Evolutionary conservation across 2,329 filamentous ascomycete species (phyloP), one percentile per base, ranked within the genome.

Genomic region (Cytospora schulzeri): DNA sequence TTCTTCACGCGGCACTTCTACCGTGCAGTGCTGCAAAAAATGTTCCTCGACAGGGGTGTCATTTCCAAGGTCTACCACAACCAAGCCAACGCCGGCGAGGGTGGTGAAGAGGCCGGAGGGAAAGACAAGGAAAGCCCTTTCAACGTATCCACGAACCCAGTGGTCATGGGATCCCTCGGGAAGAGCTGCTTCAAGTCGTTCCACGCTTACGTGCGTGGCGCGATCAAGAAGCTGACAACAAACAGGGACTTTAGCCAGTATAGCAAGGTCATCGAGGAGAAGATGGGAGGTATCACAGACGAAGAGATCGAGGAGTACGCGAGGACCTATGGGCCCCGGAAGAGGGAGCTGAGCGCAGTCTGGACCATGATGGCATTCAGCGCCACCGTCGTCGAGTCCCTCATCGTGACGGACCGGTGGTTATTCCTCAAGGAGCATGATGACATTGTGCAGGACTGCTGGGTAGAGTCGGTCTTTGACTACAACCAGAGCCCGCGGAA

Each of bases 301-400:
- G 88, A 89, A 48, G 89, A 93, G 68, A 89, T 98, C 56, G 80
- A 83, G 12, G 76, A 70, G 17, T 99, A 98, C 74, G 89, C 91
- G 71, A 72, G 74, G 12, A 74, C 77, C 51, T 97, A 90, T 76
- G 74, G 75, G 33, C 81, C 82, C 48, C 82, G 89, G 62, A 92
- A 90, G 78, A 91, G 92, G 70, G 90, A 97, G 73, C 79, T 99
- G 48, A 92, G 90, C 72, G 84, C 96, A 9, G 86, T 96, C 65
- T 99, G 95, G 95, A 92, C 87, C 70, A 76, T 99, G 71, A 99
- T 99, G 94, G 93, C 95, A 1, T 97, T 97, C 72, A 96, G 92
- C 75, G 93, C 94, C 3, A 87, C 87, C 24, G 90, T 97, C 4
- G 88, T 96, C 2, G 95, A 99, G 80, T 92, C 92, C 35, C 80